Percentiles rank a stretch among this genome's conserved stretches.
Conservation (phyloP, 148 eudicot species). For the Dianthus caryophyllus region DNA sequence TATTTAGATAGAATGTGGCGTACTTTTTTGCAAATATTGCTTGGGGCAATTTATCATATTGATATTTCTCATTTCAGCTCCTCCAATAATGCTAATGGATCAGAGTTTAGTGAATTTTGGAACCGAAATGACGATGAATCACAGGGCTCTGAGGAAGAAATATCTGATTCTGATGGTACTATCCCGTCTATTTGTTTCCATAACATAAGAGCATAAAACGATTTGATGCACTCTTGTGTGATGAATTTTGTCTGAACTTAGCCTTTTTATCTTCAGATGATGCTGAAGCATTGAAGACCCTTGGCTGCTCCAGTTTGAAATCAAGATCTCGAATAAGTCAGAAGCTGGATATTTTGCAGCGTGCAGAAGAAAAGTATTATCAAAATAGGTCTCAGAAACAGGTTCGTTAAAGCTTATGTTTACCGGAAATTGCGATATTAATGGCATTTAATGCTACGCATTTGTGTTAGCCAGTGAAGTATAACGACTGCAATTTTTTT, state of each 20-base stretch:
- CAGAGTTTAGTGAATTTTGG: constrained; percentile 75
- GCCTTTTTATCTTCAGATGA: constrained; percentile 42
- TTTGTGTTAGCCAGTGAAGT: not conserved
- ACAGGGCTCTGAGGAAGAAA: constrained; percentile 73
- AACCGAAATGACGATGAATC: constrained; percentile 63
- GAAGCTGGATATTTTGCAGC: constrained; percentile 62
- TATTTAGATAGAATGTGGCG: not conserved
- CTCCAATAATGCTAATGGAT: constrained; percentile 35
- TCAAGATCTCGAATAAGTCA: constrained; percentile 46
- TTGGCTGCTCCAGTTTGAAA: constrained; percentile 36
- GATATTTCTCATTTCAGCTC: constrained; percentile 37
- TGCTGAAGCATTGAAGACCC: constrained; percentile 38
- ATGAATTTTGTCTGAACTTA: constrained; percentile 5
- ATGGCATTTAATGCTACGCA: not conserved
- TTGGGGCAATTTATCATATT: not conserved
- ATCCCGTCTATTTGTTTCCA: constrained; percentile 11
- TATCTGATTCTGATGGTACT: constrained; percentile 88
- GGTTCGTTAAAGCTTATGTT: constrained; percentile 34
- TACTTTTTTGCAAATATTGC: constrained; percentile 3
- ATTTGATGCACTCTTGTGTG: constrained; percentile 5
- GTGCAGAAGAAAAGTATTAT: constrained; percentile 82
- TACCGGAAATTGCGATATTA: not conserved
- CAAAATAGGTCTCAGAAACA: constrained; percentile 44
- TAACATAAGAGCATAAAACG: constrained; percentile 3
- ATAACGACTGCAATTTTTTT: not conserved